Base-by-base conservation (phyloP, 2,329 filamentous ascomycete genomes). In the Cladosporium austrohemisphaericum region DNA sequence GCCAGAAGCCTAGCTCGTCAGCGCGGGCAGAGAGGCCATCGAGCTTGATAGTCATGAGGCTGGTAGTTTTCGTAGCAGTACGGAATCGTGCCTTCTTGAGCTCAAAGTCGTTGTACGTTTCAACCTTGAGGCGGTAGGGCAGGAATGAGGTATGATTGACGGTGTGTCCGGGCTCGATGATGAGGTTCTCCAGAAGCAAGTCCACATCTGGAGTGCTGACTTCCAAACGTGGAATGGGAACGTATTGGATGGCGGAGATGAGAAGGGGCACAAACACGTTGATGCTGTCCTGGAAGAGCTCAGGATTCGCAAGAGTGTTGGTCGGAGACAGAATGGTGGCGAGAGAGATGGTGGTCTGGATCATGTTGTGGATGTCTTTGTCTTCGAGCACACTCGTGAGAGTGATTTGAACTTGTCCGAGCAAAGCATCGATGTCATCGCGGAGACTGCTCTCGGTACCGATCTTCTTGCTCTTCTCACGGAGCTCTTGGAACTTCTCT, bases 171-270 rank as follows among this genome's bases (percentile, higher is more conserved):
- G 92, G 92, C 63, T 96, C 88, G 25, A 97, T 76, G 52, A 97
- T 86, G 25, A 97, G 75, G 56, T 95, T 96, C 64, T 97, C 92
- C 2, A 97, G 72, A 1, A 97, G 73, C 4, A 97, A 78, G 59
- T 96, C 91, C 48, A 95, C 76, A 26, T 87, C 83, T 0, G 90
- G 91, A 3, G 85, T 86, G 1, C 88, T 86, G 4, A 96, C 75
- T 66, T 96, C 92, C n/a, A 96, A 69, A 4, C 92, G 84, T 0
- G 91, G 91, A 45, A 97, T 93, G 0, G 92, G 92, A 3, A 97
- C 73, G 68, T 89, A 90, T 65, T 96, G 90, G 25, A 97, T 76
- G 2, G 81, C 80, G 56, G 88, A 78, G 50, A 96, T 79, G 3
- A 90, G 62, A 10, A 89, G 71, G 0, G 92, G 92, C 4, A 93